phyloP scores from a whole-genome alignment of 2,329 filamentous ascomycete species.

The Clonostachys chloroleuca region DNA sequence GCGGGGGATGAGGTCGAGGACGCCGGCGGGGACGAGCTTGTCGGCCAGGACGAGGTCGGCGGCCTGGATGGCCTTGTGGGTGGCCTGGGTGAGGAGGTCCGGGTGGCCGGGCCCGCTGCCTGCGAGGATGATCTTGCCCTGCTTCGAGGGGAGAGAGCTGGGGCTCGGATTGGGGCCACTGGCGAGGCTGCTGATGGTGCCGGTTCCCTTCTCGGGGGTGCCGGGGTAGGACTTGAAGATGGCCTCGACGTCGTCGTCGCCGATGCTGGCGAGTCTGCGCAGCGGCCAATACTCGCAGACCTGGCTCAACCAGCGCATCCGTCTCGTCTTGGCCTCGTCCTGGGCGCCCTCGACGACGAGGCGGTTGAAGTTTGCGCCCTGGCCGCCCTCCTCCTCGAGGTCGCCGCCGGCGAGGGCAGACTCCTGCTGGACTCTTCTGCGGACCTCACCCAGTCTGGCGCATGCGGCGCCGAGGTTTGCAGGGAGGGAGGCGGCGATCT shows the following conservation, averaged over 20 bases:
- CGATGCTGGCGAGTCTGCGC: slow-evolving; percentile 72
- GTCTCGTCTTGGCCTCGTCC: slow-evolving; percentile 69
- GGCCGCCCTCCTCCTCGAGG: slow-evolving; percentile 62
- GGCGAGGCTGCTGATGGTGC: slow-evolving; percentile 5
- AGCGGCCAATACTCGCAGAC: slow-evolving; percentile 99
- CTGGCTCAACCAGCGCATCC: slow-evolving; percentile 90
- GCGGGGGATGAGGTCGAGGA: slow-evolving; percentile 86
- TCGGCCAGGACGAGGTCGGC: slow-evolving; percentile 81
- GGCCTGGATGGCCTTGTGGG: slow-evolving; percentile 68
- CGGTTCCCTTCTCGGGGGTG: slow-evolving; percentile 10
- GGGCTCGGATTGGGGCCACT: slow-evolving; percentile 6
- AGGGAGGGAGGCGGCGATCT: slow-evolving; percentile 79
- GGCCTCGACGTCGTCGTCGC: slow-evolving; percentile 71
- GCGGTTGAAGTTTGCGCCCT: slow-evolving; percentile 79
- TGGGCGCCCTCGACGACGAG: slow-evolving; percentile 74
- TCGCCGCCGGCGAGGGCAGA: slow-evolving; percentile 27
- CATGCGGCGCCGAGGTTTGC: slow-evolving; percentile 72
- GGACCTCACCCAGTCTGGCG: slow-evolving; percentile 68
- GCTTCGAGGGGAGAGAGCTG: slow-evolving; percentile 17
- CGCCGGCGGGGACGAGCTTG: slow-evolving; percentile 79
- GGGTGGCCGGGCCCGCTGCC: slow-evolving; percentile 92
- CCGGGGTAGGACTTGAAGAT: slow-evolving; percentile 70
- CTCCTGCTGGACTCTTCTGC: slow-evolving; percentile 63
- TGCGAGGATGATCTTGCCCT: slow-evolving; percentile 78
- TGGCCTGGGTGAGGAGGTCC: slow-evolving; percentile 81